A percentile compares a stretch with the other conserved stretches of the same genome.
These are phyloP conservation scores for Westerdykella aurantiaca DNA, from an alignment of 2,329 filamentous ascomycete species.

Conservation along the genomic window DNA sequence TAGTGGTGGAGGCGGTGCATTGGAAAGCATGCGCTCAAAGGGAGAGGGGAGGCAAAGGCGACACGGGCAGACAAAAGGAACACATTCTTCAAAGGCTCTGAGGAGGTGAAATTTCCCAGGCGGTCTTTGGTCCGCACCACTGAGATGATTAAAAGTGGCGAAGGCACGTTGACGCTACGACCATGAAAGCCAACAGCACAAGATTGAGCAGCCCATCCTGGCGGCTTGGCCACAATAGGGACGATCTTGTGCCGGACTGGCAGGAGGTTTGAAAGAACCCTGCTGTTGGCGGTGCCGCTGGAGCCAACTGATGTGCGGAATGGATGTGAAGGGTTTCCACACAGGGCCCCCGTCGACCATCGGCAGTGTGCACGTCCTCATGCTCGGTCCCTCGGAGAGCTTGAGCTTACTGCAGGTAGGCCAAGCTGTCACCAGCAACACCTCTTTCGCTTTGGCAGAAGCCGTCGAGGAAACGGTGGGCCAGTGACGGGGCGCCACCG, in stretches of 20 bases:
- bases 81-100: constrained; percentile 14
- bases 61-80: constrained; percentile 20
- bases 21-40: constrained; percentile 15
- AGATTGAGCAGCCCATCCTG: constrained; percentile 29
- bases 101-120: constrained; percentile 24
- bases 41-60: constrained; percentile 13
- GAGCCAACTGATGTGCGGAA: constrained; percentile 38
- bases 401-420: constrained; percentile 16
- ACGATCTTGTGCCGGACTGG: constrained; percentile 30
- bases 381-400: constrained; percentile 12
- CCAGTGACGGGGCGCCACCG: constrained; percentile 5
- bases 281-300: constrained; percentile 28
- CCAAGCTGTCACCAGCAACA: constrained; percentile 16
- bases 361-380: constrained; percentile 1
- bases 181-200: constrained; percentile 24
- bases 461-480: neutral
- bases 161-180: constrained; percentile 29
- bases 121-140: constrained; percentile 29
- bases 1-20: constrained; percentile 10
- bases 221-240: constrained; percentile 24
- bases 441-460: constrained; percentile 10
- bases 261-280: constrained; percentile 25
- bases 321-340: constrained; percentile 22
- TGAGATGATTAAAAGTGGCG: constrained; percentile 38
- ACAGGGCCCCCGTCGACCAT: constrained; percentile 1